Conservation (phyloP, 1,284 basidiomycete species). For the Earliella scabrosa region DNA sequence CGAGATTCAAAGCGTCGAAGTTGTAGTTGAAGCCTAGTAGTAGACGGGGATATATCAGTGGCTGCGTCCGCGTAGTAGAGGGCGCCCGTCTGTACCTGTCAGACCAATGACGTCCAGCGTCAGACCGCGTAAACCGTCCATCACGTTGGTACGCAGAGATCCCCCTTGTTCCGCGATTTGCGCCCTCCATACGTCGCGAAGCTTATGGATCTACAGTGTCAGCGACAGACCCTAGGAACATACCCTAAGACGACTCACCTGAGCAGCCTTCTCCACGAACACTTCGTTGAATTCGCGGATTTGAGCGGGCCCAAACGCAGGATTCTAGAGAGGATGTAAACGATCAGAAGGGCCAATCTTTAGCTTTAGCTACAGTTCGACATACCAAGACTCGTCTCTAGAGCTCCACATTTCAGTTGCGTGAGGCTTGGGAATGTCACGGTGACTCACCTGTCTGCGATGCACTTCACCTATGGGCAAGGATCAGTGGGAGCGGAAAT, state of each 20-base stretch:
- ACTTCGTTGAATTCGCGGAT: constrained; percentile 57
- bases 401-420: not conserved
- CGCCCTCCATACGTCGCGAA: not conserved
- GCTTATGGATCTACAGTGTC: not conserved
- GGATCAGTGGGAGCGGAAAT: not conserved
- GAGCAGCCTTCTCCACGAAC: constrained; percentile 54
- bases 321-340: constrained; percentile 42
- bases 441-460: not conserved
- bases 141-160: not conserved
- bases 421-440: not conserved
- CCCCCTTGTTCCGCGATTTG: not conserved
- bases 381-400: not conserved
- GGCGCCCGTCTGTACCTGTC: too few relatives aligned
- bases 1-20: constrained; percentile 42
- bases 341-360: not conserved
- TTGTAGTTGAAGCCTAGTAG: constrained; percentile 51
- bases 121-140: not conserved
- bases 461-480: not conserved
- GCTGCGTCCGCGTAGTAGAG: not conserved
- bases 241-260: constrained; percentile 37
- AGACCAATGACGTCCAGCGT: not conserved
- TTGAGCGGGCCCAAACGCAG: constrained; percentile 58
- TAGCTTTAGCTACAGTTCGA: not conserved
- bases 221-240: not conserved
- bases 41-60: not conserved